Conservation (phyloP, 495 filamentous ascomycete species). For the Margaritispora aquatica region DNA sequence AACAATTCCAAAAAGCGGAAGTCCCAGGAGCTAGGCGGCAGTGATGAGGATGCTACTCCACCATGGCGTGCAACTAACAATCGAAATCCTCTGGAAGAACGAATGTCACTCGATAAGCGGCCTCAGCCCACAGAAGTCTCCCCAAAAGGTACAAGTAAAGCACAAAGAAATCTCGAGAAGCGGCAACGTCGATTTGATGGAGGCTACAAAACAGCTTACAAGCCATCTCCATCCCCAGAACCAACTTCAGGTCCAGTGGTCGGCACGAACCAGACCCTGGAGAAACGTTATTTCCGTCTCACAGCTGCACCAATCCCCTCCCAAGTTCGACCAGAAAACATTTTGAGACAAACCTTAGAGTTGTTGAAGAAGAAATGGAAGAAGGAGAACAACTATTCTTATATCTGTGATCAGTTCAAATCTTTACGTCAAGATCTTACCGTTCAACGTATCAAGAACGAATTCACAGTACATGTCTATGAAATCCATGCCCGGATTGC, state of each 20-base stretch:
- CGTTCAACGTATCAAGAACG: slow-evolving; percentile 92
- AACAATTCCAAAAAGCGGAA: slow-evolving; percentile 64
- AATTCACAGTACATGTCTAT: slow-evolving; percentile 93
- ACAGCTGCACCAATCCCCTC: slow-evolving; percentile 83
- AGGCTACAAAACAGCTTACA: slow-evolving; percentile 52
- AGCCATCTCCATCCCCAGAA: slow-evolving; percentile 53
- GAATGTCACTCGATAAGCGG: slow-evolving; percentile 63
- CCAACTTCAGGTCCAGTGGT: slow-evolving; percentile 71
- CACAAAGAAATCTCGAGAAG: slow-evolving; percentile 79
- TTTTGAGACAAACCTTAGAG: slow-evolving; percentile 80
- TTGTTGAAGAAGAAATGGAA: slow-evolving; percentile 92
- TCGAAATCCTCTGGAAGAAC: slow-evolving; percentile 63
- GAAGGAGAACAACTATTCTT: slow-evolving; percentile 86
- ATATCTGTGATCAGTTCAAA: slow-evolving; percentile 99
- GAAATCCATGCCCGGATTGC: slow-evolving; percentile 98
- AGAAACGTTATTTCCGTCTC: slow-evolving; percentile 92
- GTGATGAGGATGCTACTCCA: slow-evolving; percentile 41
- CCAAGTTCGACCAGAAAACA: slow-evolving; percentile 74
- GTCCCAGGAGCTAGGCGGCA: slow-evolving; percentile 51
- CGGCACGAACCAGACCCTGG: slow-evolving; percentile 74
- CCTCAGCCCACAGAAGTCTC: slow-evolving; percentile 28
- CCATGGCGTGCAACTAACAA: slow-evolving; percentile 72
- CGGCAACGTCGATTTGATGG: slow-evolving; percentile 80
- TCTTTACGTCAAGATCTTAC: slow-evolving; percentile 97
- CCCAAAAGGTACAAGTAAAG: slow-evolving; percentile 70